Evolutionary conservation across 306 rosid genomes (phyloP), one percentile per base, ranked within the genome.

Genomic region (Cucumis cinereus): DNA sequence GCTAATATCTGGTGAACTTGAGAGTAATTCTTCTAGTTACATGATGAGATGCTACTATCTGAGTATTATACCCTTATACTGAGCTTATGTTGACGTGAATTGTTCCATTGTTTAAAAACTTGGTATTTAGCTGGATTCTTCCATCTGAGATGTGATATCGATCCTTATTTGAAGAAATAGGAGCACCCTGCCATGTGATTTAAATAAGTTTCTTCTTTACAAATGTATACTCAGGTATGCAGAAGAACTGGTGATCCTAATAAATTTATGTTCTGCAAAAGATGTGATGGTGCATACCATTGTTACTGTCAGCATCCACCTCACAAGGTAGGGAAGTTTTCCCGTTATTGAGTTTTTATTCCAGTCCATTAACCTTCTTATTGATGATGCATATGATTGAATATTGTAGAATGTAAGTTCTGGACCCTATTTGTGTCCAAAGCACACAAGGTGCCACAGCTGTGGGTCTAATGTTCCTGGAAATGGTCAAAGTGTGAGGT

Each of bases 261-360:
- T 78, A 95, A 95, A 80, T 93, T 95, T 83, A 90, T 95, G 98
- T 95, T 95, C 84, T 95, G 99, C 82, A 95, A 87, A 85, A 89
- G 99, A 84, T 95, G 99, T 38, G 99, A 95, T 80, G 98, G 96
- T 71, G 98, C 99, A 75, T 92, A 92, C 78, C 99, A 95, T 79
- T 95, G 99, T 84, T 95, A 92, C 87, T 95, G 99, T 82, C 89
- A 88, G 76, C 96, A 90, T 80, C 99, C 99, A 78, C 90, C 99
- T 22, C 99, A 92, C 64, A 95, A 95, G 99, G 99, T 92, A 83
- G 80, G 49, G 74, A 26, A 20, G n/a, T 52, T 24, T 77, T 78
- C 68, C 75, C 77, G 50, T 59, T 58, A 8, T 43, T 47, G 77
- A 75, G 73, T 41, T 80, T 77, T 54, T 71, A 61, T 85, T 13